Conservation (phyloP, 192 early-diverging fungal genomes). For the Rhizoclosmatium globosum region DNA sequence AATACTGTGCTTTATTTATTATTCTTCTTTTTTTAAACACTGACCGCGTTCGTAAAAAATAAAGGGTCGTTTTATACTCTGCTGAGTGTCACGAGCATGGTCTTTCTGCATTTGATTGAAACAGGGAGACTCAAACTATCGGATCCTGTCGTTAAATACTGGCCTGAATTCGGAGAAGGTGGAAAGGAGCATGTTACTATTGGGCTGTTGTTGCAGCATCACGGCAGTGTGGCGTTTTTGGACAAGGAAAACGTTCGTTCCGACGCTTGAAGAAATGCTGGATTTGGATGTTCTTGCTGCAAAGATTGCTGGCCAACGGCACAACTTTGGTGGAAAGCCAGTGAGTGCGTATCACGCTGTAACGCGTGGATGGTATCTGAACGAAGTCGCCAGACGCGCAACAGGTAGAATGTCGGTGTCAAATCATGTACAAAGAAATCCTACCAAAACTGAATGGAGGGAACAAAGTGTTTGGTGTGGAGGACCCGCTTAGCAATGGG, state of each 20-base stretch:
- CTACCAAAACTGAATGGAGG: constrained; percentile 38
- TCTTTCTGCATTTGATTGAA: constrained; percentile 68
- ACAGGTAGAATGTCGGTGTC: constrained; percentile 64
- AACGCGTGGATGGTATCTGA: constrained; percentile 76
- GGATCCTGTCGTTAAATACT: constrained; percentile 63
- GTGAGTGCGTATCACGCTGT: constrained; percentile 67
- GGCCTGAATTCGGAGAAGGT: constrained; percentile 79
- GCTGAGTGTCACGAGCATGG: constrained; percentile 63
- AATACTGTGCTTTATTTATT: too few species aligned
- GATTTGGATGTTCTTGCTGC: constrained; percentile 63
- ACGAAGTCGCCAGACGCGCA: constrained; percentile 72
- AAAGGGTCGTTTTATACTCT: constrained; percentile 57
- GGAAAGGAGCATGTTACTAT: constrained; percentile 77
- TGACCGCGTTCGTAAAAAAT: background rate
- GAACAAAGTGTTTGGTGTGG: constrained; percentile 3
- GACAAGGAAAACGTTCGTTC: constrained; percentile 46
- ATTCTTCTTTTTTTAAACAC: too few species aligned
- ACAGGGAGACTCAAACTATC: constrained; percentile 60
- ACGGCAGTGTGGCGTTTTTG: constrained; percentile 69
- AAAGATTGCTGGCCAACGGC: constrained; percentile 63
- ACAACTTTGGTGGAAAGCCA: constrained; percentile 68
- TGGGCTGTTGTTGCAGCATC: constrained; percentile 66
- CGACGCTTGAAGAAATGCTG: constrained; percentile 54
- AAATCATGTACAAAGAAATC: constrained; percentile 68
- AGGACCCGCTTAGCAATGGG: background rate